Conservation (phyloP, 2,329 filamentous ascomycete genomes). For the Phialophora verrucosa region DNA sequence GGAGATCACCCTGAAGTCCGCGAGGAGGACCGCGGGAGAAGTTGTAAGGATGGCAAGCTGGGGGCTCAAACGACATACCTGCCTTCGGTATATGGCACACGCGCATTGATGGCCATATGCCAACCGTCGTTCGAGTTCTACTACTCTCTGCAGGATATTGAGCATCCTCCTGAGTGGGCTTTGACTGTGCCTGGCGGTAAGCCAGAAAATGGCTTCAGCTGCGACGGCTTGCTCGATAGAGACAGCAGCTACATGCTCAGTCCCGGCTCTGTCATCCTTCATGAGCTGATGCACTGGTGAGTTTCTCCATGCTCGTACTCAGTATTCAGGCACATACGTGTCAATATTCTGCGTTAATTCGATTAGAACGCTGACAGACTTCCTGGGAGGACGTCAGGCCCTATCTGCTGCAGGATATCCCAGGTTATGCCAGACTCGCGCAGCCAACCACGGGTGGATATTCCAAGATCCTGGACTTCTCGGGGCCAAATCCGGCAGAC, state of each 20-base stretch:
- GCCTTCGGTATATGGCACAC: constrained; percentile 1
- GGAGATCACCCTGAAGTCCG: constrained; percentile 6
- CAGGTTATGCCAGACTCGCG: not conserved
- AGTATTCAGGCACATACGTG: not conserved
- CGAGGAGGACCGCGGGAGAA: not conserved
- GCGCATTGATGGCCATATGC: constrained; percentile 4
- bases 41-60: constrained; percentile 1
- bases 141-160: constrained; percentile 9
- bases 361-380: not conserved
- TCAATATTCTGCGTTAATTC: not conserved
- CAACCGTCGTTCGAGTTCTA: constrained; percentile 1
- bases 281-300: constrained; percentile 17
- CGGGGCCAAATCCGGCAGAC: constrained; percentile 10
- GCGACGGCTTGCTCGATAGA: not conserved
- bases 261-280: constrained; percentile 9
- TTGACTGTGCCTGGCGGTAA: not conserved
- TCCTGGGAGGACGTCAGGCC: not conserved
- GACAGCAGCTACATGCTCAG: constrained; percentile 15
- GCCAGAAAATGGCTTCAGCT: not conserved
- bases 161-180: constrained; percentile 5
- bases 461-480: constrained; percentile 12
- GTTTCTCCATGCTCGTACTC: not conserved
- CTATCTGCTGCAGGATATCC: constrained; percentile 15
- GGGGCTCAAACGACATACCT: constrained; percentile 1
- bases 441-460: not conserved